These are phyloP conservation scores for Tuctoria greenei DNA, from an alignment of 176 grass and related monocot genomes.

Conservation along the genomic window DNA sequence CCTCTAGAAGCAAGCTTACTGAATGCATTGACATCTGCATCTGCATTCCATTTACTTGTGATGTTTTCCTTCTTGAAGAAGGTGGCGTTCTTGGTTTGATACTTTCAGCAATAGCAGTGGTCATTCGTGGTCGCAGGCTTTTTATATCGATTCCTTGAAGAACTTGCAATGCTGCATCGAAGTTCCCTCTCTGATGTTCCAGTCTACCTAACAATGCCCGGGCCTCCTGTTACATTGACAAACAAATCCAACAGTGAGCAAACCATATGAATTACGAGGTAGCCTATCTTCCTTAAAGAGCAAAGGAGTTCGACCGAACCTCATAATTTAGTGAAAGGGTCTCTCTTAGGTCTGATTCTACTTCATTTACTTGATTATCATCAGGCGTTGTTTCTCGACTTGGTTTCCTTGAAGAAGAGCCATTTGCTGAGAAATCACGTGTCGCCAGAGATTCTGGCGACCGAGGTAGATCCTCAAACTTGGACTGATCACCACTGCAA, in stretches of 20 bases:
- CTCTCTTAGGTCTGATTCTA: conserved; percentile 89
- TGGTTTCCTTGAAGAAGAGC: conserved; percentile 58
- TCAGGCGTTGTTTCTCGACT: conserved; percentile 69
- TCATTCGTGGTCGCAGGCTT: conserved; percentile 68
- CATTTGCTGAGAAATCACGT: conserved; percentile 78
- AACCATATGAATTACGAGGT: conserved; percentile 4
- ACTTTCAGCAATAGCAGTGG: conserved; percentile 70
- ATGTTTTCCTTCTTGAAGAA: conserved; percentile 61
- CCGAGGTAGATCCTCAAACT: conserved; percentile 80
- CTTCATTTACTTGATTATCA: conserved; percentile 85
- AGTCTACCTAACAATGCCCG: conserved; percentile 89
- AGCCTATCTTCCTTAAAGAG: conserved; percentile 29
- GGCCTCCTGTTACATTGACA: conserved; percentile 66
- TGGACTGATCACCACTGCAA: conserved; percentile 84
- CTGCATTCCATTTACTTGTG: conserved; percentile 57
- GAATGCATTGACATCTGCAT: conserved; percentile 98
- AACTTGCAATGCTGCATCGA: conserved; percentile 94
- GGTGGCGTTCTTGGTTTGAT: conserved; percentile 58
- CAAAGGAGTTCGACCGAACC: conserved; percentile 45
- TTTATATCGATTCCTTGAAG: conserved; percentile 89
- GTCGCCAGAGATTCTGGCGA: conserved; percentile 93
- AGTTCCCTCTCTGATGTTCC: conserved; percentile 95
- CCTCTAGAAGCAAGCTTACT: conserved; percentile 89
- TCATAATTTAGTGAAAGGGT: conserved; percentile 98
- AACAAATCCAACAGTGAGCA: conserved; percentile 36